A percentile compares a stretch with the other conserved stretches of the same genome.
Conservation (phyloP, 2,329 filamentous ascomycete genomes). For the Neonectria sp. region DNA sequence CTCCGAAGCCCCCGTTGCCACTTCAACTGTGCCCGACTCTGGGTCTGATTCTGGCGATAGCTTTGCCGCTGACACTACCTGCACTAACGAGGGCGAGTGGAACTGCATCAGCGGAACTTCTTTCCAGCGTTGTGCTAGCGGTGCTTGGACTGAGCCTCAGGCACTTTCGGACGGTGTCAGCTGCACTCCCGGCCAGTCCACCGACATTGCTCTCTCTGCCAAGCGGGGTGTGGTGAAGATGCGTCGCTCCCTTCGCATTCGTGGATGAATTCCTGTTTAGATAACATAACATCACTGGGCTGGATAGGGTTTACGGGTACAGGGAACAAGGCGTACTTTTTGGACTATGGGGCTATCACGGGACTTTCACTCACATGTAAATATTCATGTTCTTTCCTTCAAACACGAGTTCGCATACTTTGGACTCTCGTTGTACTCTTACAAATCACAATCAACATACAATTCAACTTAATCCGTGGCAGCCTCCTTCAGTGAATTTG, state of each 20-base stretch:
- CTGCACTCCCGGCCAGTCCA: conserved; percentile 60
- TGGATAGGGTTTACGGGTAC: not conserved
- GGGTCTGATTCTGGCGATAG: conserved; percentile 44
- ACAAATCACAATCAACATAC: conserved; percentile 6
- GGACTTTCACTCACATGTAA: conserved; percentile 16
- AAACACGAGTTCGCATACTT: not conserved
- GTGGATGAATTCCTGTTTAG: conserved; percentile 1
- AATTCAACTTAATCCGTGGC: not conserved
- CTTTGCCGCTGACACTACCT: conserved; percentile 60
- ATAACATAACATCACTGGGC: not conserved
- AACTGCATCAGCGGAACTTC: conserved; percentile 67
- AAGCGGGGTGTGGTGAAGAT: conserved; percentile 39
- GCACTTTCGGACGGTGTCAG: conserved; percentile 61
- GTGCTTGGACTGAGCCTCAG: conserved; percentile 63
- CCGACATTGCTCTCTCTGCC: conserved; percentile 54
- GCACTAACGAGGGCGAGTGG: conserved; percentile 65
- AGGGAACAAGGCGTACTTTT: not conserved
- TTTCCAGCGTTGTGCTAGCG: conserved; percentile 70
- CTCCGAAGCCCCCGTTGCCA: conserved; percentile 38
- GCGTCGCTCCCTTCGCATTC: conserved; percentile 48
- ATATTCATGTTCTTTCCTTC: conserved; percentile 11
- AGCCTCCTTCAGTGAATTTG: too few species aligned
- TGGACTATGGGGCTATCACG: not conserved
- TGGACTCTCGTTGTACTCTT: conserved; percentile 6
- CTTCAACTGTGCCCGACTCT: conserved; percentile 24